These are phyloP conservation scores for Blastosporella zonata DNA, from an alignment of 1,284 basidiomycete genomes.

Conservation along the genomic window DNA sequence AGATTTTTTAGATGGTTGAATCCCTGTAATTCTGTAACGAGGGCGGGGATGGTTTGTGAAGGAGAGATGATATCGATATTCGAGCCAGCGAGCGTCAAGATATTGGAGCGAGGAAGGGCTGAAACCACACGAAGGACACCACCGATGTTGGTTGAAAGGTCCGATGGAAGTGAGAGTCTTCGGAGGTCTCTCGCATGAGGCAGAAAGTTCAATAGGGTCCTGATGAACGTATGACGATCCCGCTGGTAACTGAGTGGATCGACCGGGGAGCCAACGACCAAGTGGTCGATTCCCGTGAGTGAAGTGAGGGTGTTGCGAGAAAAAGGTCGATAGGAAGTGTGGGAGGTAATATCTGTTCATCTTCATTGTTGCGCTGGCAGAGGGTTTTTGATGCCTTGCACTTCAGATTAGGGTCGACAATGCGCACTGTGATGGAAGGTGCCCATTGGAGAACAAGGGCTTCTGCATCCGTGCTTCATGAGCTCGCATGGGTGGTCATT, in stretches of 20 bases:
- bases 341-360: neutral
- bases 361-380: neutral
- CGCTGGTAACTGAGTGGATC: neutral
- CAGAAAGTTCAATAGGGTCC: neutral
- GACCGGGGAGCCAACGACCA: neutral
- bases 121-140: neutral
- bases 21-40: neutral
- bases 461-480: neutral
- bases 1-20: conserved; percentile 9
- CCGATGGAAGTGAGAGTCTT: conserved; percentile 7
- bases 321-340: conserved; percentile 1
- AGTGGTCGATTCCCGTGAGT: neutral
- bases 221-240: neutral
- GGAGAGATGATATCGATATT: neutral
- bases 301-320: neutral
- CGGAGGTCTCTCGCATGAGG: neutral
- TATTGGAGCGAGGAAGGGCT: conserved; percentile 4
- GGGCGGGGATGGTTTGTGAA: neutral
- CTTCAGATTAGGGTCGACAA: conserved; percentile 4
- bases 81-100: neutral
- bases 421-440: conserved; percentile 4
- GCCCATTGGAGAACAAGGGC: neutral
- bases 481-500: conserved; percentile 1
- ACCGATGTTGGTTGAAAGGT: neutral
- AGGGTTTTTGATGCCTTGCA: neutral